These are phyloP conservation scores for Dispira parvispora DNA, from an alignment of 192 early-diverging fungal species.

Conservation along the genomic window DNA sequence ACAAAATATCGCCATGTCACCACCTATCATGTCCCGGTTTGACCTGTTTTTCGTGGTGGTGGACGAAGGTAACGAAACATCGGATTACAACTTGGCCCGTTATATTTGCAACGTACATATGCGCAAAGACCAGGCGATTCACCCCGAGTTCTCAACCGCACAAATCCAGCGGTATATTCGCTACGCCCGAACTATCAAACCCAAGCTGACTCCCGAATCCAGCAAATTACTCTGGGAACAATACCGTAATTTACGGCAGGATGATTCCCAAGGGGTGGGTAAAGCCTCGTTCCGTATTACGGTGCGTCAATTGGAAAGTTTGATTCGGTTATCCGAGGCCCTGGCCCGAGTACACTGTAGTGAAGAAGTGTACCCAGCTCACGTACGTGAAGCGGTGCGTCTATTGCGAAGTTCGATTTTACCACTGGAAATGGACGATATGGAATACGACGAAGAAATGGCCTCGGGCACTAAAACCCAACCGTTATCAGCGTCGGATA, in stretches of 20 bases:
- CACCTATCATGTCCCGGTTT: conserved; percentile 97
- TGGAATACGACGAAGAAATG: conserved; percentile 40
- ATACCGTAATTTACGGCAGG: conserved; percentile 76
- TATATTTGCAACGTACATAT: conserved; percentile 85
- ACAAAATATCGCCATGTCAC: conserved; percentile 93
- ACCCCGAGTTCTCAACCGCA: conserved; percentile 55
- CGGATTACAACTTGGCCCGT: conserved; percentile 78
- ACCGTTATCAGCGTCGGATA: conserved; percentile 15
- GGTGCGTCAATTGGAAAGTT: conserved; percentile 89
- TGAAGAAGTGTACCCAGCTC: conserved; percentile 41
- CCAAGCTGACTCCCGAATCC: conserved; percentile 62
- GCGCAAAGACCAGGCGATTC: conserved; percentile 40
- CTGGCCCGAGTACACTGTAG: conserved; percentile 73
- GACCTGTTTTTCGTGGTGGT: conserved; percentile 95
- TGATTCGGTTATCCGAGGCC: conserved; percentile 91
- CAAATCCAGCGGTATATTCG: conserved; percentile 71
- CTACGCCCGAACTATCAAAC: conserved; percentile 77
- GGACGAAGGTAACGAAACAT: conserved; percentile 78
- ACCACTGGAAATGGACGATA: conserved; percentile 58
- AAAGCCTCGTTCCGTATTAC: conserved; percentile 81
- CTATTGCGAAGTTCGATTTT: conserved; percentile 83
- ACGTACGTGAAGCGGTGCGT: conserved; percentile 71
- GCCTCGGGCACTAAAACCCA: conserved; percentile 4
- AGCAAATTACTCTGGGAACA: conserved; percentile 57
- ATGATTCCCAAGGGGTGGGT: conserved; percentile 53